Conservation (phyloP, 2,329 filamentous ascomycete genomes). For the Conoideocrella luteorostrata region DNA sequence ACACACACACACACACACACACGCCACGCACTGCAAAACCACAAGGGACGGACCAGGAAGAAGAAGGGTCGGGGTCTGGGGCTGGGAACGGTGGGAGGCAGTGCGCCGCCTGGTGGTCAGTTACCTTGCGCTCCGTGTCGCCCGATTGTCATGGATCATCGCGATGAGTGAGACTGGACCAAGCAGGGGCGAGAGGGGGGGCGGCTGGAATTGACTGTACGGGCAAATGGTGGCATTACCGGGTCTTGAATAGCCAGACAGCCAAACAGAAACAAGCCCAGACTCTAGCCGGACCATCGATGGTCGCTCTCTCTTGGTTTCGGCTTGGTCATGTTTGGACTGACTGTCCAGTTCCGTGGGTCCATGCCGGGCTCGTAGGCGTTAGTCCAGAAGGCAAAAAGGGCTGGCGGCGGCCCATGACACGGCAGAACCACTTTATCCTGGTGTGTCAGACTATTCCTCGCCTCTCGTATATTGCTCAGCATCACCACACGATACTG, state of each 20-base stretch:
- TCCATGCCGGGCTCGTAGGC: constrained; percentile 12
- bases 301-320: background rate
- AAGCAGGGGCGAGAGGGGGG: constrained; percentile 1
- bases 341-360: constrained; percentile 14
- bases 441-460: constrained; percentile 45
- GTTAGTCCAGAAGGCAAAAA: constrained; percentile 24
- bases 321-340: constrained; percentile 5
- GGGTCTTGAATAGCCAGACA: background rate
- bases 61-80: background rate
- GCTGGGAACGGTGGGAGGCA: constrained; percentile 1
- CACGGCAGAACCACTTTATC: constrained; percentile 33
- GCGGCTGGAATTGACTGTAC: constrained; percentile 3
- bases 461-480: constrained; percentile 44
- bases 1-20: constrained; percentile 15
- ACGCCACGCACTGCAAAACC: background rate
- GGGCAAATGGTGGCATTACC: background rate
- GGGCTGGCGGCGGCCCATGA: constrained; percentile 20
- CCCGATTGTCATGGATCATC: constrained; percentile 8
- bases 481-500: constrained; percentile 33
- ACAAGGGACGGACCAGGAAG: too few species aligned
- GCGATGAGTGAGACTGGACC: constrained; percentile 3
- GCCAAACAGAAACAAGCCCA: too few species aligned
- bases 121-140: constrained; percentile 2
- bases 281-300: background rate
- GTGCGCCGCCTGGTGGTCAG: constrained; percentile 2